Evolutionary conservation across 805 yeast species (phyloP).

Genomic region (Kurtzmaniella cleridarum): DNA sequence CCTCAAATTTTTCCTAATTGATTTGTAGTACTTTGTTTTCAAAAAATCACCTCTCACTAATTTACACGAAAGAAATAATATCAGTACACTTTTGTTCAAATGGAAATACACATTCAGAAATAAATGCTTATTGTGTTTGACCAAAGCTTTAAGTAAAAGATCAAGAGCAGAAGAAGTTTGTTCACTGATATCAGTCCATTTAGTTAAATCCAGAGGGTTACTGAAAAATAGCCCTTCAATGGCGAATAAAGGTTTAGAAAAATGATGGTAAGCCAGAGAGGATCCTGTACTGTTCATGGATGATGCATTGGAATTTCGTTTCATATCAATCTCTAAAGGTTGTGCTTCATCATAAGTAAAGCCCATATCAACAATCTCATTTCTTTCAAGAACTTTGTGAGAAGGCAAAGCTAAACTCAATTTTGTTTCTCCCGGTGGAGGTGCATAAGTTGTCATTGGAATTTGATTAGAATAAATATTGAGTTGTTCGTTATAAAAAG

Average conservation of each 20-base stretch:
- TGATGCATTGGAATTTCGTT: slow-evolving; percentile 35
- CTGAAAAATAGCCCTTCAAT: slow-evolving; percentile 46
- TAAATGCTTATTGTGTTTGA: slow-evolving; percentile 43
- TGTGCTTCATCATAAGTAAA: neutral
- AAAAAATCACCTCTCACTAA: slow-evolving; percentile 47
- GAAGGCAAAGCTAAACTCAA: too few species aligned
- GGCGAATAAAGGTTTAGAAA: slow-evolving; percentile 36
- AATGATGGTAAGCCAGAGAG: slow-evolving; percentile 34
- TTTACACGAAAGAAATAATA: slow-evolving; percentile 51
- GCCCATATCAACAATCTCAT: neutral
- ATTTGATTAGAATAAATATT: slow-evolving; percentile 54
- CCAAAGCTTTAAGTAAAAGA: slow-evolving; percentile 45
- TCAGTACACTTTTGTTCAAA: slow-evolving; percentile 47
- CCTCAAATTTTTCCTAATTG: slow-evolving; percentile 46
- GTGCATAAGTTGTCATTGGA: slow-evolving; percentile 41
- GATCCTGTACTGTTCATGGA: slow-evolving; percentile 16
- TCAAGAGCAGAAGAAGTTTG: slow-evolving; percentile 44
- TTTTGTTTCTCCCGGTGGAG: slow-evolving; percentile 1
- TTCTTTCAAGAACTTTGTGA: neutral
- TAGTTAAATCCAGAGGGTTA: slow-evolving; percentile 52
- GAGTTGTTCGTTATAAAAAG: slow-evolving; percentile 57
- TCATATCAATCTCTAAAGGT: slow-evolving; percentile 5
- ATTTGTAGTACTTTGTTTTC: slow-evolving; percentile 40
- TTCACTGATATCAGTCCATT: slow-evolving; percentile 54
- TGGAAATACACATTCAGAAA: slow-evolving; percentile 51